Evolutionary conservation across 2,329 filamentous ascomycete genomes (phyloP), one percentile per base, ranked within the genome.

Genomic region (Scytalidium sp.): DNA sequence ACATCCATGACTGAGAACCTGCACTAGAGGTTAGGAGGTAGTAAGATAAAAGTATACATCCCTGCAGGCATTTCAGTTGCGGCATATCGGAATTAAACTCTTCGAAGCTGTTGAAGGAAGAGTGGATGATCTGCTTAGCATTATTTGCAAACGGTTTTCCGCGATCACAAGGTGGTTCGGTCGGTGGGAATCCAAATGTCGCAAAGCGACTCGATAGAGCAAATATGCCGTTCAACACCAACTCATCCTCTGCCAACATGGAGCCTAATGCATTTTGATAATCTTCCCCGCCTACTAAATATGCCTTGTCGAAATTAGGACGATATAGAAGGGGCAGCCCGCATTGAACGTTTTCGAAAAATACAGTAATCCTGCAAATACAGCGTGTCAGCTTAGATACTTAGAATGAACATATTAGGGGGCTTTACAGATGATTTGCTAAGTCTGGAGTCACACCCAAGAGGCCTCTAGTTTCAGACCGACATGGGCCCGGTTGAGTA

Each of bases 1-100:
- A 8, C 25, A 29, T 29, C 25, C 25, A 29, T 29, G 25, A 29
- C 25, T 29, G 25, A 29, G 25, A 29, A 7, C 25, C 25, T 8
- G 25, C 25, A 29, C 25, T 29, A 29, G 25, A 29, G 8, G 25
- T 13, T 8, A 29, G 25, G 13, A 29, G 25, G 23, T 50, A 50
- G 23, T 47, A 50, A 10, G 44, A 19, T n/a, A 50, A 40, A 3
- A 50, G 39, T 15, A 50, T 50, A 27, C 40, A 43, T 7, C 49
- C 49, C 43, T 50, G 49, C 13, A 50, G 20, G 32, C 39, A 47
- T 19, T 23, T 40, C 23, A 50, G 27, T 3, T 20, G 20, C 10
- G 49, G 23, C 4, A 11, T 43, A 6, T 47, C 25, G 25, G 25
- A 29, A 29, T 7, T 29, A 21, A 41, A 41, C 19, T 19, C 21